Percentiles rank a stretch among this genome's conserved stretches.
These are phyloP conservation scores for Tetraselmis chui DNA, from an alignment of 139 green algal species.

Conservation along the genomic window DNA sequence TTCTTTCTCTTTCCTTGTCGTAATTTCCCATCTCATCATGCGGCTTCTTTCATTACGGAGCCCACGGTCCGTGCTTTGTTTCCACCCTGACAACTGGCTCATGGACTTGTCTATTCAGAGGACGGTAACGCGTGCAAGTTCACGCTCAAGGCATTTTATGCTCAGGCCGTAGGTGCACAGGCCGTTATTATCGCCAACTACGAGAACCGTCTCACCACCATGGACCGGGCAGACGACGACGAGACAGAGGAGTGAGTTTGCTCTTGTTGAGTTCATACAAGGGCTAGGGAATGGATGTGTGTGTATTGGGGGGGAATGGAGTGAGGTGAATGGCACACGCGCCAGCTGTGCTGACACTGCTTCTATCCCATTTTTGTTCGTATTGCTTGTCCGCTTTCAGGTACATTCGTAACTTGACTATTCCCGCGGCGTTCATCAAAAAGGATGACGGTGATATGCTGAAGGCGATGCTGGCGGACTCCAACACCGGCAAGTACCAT, in stretches of 20 bases:
- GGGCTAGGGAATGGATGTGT: too few species aligned
- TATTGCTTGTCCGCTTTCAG: slow-evolving; percentile 15
- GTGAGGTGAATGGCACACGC: not conserved
- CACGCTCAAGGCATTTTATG: slow-evolving; percentile 80
- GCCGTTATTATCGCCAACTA: slow-evolving; percentile 60
- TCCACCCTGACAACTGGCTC: not conserved
- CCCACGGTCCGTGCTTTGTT: too few species aligned
- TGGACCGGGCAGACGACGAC: slow-evolving; percentile 57
- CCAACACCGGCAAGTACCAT: not conserved
- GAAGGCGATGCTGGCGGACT: slow-evolving; percentile 50
- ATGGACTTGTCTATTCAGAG: not conserved
- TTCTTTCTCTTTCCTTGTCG: too few species aligned
- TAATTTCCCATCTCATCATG: too few species aligned
- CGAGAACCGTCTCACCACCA: slow-evolving; percentile 65
- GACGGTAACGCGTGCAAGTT: slow-evolving; percentile 66
- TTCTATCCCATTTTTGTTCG: not conserved
- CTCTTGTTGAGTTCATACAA: too few species aligned
- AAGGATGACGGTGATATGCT: slow-evolving; percentile 56
- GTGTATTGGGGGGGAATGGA: too few species aligned
- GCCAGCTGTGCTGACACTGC: not conserved
- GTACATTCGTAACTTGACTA: slow-evolving; percentile 57
- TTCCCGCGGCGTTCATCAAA: slow-evolving; percentile 72
- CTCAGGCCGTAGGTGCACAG: slow-evolving; percentile 72
- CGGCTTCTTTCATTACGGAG: too few species aligned
- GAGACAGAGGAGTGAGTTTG: slow-evolving; percentile 19